Percentiles rank a stretch among this genome's conserved stretches.
Conservation (phyloP, 164 flowering plant species). For the Kingdonia uniflora region DNA sequence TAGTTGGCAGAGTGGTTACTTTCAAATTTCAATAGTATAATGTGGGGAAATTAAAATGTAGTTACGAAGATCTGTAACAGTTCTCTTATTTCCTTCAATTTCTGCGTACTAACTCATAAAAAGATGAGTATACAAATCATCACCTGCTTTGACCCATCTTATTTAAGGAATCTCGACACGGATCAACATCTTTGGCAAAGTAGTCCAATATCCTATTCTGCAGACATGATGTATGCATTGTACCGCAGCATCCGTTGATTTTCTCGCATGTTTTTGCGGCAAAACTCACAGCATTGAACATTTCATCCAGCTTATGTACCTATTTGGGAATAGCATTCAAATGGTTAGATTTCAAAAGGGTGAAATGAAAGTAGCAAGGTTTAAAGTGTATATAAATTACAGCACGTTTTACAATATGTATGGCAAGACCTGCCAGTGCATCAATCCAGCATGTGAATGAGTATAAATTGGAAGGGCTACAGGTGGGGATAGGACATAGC, state of each 20-base stretch:
- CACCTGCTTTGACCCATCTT: slow-evolving; percentile 61
- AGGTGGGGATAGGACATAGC: neutral
- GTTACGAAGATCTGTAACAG: neutral
- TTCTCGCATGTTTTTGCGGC: slow-evolving; percentile 52
- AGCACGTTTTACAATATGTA: too few relatives aligned
- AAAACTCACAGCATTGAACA: slow-evolving; percentile 57
- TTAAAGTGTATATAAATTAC: neutral
- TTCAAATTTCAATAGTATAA: too few relatives aligned
- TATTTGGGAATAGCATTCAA: slow-evolving; percentile 10
- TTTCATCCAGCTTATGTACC: slow-evolving; percentile 64
- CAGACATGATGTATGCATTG: slow-evolving; percentile 67
- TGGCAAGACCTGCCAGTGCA: too few relatives aligned
- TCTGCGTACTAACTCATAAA: neutral
- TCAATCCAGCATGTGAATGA: too few relatives aligned
- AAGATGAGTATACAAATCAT: slow-evolving; percentile 3
- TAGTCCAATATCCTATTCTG: slow-evolving; percentile 62
- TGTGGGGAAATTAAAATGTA: too few relatives aligned
- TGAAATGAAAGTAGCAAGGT: neutral
- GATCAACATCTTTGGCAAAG: slow-evolving; percentile 34
- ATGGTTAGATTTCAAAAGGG: neutral
- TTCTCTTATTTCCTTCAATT: neutral
- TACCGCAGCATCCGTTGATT: slow-evolving; percentile 39
- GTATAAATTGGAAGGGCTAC: too few relatives aligned
- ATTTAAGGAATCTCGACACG: slow-evolving; percentile 18
- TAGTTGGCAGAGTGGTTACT: too few relatives aligned